phyloP scores from a whole-genome alignment of 169 alveolate genomes.

The Eimeria falciformis region DNA sequence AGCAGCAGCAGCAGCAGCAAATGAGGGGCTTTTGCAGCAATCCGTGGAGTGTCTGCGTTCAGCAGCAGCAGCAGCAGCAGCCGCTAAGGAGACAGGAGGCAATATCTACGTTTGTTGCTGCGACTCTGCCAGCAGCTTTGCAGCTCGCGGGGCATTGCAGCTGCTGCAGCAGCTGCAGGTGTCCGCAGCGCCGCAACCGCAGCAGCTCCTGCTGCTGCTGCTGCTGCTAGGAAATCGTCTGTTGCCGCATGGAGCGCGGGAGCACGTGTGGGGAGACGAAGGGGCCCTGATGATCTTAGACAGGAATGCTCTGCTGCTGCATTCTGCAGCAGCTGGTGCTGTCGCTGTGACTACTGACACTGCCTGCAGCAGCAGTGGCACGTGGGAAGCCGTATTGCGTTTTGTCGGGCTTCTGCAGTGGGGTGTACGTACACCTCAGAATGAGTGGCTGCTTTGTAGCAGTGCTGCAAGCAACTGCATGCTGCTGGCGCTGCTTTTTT shows the following conservation, averaged over 20 bases:
- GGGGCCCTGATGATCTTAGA: constrained; percentile 19
- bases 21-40: not conserved
- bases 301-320: constrained; percentile 42
- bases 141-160: constrained; percentile 43
- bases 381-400: constrained; percentile 46
- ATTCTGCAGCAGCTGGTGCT: constrained; percentile 19
- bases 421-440: constrained; percentile 57
- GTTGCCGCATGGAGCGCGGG: constrained; percentile 35
- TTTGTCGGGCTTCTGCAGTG: not conserved
- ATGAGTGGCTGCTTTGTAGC: constrained; percentile 42
- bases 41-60: not conserved
- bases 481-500: constrained; percentile 13
- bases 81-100: not conserved
- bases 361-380: constrained; percentile 27
- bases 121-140: constrained; percentile 29
- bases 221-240: constrained; percentile 40
- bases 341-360: not conserved
- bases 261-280: constrained; percentile 47
- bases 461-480: constrained; percentile 24
- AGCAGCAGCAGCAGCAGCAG: constrained; percentile 2
- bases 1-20: constrained; percentile 46
- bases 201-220: constrained; percentile 55
- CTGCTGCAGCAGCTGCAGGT: constrained; percentile 67
- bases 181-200: constrained; percentile 43
- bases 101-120: constrained; percentile 26